Base-by-base conservation (phyloP, 2,329 filamentous ascomycete species). In the Grosmannia huntii region DNA sequence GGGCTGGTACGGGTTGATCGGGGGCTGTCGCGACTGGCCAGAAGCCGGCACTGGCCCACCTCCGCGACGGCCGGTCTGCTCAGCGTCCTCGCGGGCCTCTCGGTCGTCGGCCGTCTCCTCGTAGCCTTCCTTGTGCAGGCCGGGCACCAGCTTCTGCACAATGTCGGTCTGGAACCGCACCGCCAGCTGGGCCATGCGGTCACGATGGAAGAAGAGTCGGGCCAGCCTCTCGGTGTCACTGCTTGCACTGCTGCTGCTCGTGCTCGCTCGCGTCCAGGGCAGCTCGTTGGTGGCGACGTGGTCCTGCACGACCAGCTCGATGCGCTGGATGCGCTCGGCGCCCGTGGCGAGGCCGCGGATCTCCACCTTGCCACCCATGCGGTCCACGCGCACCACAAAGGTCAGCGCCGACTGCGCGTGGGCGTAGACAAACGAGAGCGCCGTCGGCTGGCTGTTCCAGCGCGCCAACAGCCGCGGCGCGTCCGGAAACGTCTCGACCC, bases 381-480 rank as follows among this genome's bases (percentile, higher is more conserved):
- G 82, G 69, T 86, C 90, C 62, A 95, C 73, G 68, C 90, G 92
- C 64, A 96, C 70, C 31, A 96, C 77, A 68, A 87, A 96, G 60
- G 86, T 82, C 81, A 91, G 89, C 19, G 90, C 85, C 0, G 90
- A 95, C 68, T 95, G 89, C 27, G 82, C 77, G 70, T 96, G 91
- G 4, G 84, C 83, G 73, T 97, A 97, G 62, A 90, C 83, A 71
- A 97, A 96, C 58, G 86, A 82, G 68, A 89, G 86, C 16, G 84
- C 83, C 61, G 82, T 82, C 59, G 80, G 79, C 23, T 81, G 81
- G 14, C 83, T 75, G 70, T 96, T 96, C 94, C 94, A 97, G 72
- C 84, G 80, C 19, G 79, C 60, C 0, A 90, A 89, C 2, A 97
- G 78, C 84, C 77, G 10, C 81, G 82, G 31, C 14, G 11, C 25